A percentile compares a stretch with the other conserved stretches of the same genome.
Conservation (phyloP, 139 green algal species). For the Chlamydomonas incerta region DNA sequence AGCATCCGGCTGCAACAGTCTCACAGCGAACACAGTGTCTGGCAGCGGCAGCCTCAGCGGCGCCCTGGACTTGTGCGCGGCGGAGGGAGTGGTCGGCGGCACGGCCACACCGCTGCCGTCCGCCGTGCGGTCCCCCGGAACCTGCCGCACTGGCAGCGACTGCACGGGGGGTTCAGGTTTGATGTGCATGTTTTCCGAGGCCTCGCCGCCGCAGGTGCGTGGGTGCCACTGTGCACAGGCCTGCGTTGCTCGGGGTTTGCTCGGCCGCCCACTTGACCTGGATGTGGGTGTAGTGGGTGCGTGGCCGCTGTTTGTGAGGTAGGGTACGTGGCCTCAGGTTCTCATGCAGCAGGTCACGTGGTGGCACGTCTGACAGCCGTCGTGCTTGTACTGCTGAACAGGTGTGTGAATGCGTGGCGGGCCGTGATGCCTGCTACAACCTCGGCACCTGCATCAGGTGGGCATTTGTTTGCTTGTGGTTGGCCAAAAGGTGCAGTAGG, state of each 20-base stretch:
- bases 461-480: too few relatives aligned
- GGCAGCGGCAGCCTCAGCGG: neutral
- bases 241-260: too few relatives aligned
- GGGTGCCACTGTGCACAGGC: too few relatives aligned
- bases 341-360: too few relatives aligned
- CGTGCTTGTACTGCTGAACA: too few relatives aligned
- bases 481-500: too few relatives aligned
- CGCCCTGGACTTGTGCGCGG: conserved; percentile 4
- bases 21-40: neutral
- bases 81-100: conserved; percentile 6
- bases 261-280: too few relatives aligned
- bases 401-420: neutral
- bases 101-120: neutral
- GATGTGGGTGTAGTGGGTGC: too few relatives aligned
- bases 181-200: neutral
- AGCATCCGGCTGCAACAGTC: neutral
- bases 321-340: too few relatives aligned
- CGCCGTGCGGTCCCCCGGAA: neutral
- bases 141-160: neutral
- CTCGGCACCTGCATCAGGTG: neutral
- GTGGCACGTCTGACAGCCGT: too few relatives aligned
- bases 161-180: neutral
- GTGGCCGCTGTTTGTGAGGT: too few relatives aligned
- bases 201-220: too few relatives aligned
- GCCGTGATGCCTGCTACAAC: conserved; percentile 9